Evolutionary conservation across 768 basidiomycete species (phyloP), one percentile per base, ranked within the genome.

Genomic region (Suillus placidus): DNA sequence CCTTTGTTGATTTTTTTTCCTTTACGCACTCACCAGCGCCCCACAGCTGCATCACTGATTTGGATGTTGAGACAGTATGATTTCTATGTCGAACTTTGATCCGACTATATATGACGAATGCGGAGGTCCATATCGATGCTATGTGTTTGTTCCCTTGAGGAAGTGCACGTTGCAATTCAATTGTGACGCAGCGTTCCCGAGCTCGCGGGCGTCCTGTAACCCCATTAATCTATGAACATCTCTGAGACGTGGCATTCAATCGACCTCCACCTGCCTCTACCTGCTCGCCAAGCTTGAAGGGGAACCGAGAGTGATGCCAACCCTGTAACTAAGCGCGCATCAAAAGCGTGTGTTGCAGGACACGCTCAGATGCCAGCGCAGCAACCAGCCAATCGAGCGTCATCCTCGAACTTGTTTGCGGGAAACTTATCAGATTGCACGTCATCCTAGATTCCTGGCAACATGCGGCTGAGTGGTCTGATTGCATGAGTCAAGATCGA

Each of bases 41-140:
- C 35, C 3, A 61, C 69, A 94, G 92, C 86, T 4, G 78, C 78
- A 2, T 89, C 90, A 1, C 80, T 95, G 65, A 76, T 90, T 62
- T 96, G 94, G 94, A 96, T 96, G 94, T 79, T 92, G 69, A 79
- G 79, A 26, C 91, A 94, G 72, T 94, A 94, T 72, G 85, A 88
- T 58, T 92, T 86, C 77, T 96, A 96, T 77, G 85, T 95, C 72
- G 79, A 77, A 68, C 30, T 67, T 30, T 82, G 67, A 75, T 35
- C 54, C 30, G 18, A 58, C 6, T 26, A 26, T 4, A 38, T 60
- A 52, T 52, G 26, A 45, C n/a, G 38, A 62, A 37, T 9, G 4
- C 30, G 1, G 18, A 60, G 12, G 40, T 51, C 13, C 49, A 60
- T 60, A 20, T 6, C 30, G 12, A 32, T 60, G 9, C 10, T 40